Percentiles rank a stretch among this genome's conserved stretches.
phyloP scores from a whole-genome alignment of 2,329 filamentous ascomycete genomes.

The Gliomastix tumulicola region DNA sequence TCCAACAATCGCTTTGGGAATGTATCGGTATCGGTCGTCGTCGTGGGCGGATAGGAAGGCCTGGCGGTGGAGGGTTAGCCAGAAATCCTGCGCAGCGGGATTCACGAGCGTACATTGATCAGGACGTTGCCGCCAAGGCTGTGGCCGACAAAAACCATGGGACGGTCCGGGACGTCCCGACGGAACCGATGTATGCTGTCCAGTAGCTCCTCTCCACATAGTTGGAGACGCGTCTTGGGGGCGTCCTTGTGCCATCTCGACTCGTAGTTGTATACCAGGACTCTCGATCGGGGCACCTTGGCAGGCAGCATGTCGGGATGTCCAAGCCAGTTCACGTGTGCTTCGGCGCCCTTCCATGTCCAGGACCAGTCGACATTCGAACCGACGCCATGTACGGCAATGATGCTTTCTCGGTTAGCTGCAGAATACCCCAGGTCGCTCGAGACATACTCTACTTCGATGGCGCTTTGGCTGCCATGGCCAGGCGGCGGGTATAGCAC shows the following conservation, averaged over 20 bases:
- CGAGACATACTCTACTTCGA: no score
- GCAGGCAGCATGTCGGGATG: conserved; percentile 9
- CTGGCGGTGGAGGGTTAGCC: no score
- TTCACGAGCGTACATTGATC: no score
- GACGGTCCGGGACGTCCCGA: neutral
- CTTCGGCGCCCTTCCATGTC: conserved; percentile 7
- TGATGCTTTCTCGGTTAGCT: conserved; percentile 6
- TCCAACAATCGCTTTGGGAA: neutral
- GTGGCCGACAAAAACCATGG: conserved; percentile 1
- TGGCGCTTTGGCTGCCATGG: no score
- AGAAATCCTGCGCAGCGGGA: no score
- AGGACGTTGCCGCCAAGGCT: neutral
- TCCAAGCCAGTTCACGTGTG: conserved; percentile 9
- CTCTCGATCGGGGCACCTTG: conserved; percentile 4
- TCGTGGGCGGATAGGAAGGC: neutral
- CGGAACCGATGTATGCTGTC: no score
- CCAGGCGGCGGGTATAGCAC: no score
- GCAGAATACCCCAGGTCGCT: no score
- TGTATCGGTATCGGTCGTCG: neutral
- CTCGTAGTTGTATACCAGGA: conserved; percentile 12
- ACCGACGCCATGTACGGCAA: conserved; percentile 13
- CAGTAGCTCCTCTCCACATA: conserved; percentile 12
- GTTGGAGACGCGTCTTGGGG: conserved; percentile 9
- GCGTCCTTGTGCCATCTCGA: conserved; percentile 10
- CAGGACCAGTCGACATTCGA: conserved; percentile 12